Evolutionary conservation across 1,139 yeast genomes (phyloP).

Genomic region (Candida sp.): DNA sequence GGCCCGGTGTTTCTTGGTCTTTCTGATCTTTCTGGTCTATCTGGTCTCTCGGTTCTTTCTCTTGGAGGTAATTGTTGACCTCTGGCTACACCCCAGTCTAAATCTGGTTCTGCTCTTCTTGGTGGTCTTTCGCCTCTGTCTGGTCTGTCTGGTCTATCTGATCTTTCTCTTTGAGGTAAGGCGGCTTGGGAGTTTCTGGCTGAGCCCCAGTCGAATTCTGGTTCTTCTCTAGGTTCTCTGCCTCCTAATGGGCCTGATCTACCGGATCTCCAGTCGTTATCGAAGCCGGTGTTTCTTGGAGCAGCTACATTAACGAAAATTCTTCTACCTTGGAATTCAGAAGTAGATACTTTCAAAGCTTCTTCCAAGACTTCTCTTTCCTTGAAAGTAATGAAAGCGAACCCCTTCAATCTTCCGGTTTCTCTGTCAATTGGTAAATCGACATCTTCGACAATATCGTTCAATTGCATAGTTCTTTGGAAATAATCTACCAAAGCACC

Average conservation of each 20-base stretch:
- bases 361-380: conserved; percentile 66
- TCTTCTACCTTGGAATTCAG: conserved; percentile 70
- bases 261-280: conserved; percentile 43
- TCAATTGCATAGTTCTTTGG: conserved; percentile 53
- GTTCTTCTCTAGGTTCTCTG: conserved; percentile 42
- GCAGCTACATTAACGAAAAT: conserved; percentile 90
- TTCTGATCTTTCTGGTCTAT: conserved; percentile 15
- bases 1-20: conserved; percentile 42
- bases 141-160: conserved; percentile 25
- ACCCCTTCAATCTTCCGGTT: conserved; percentile 71
- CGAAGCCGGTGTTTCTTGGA: conserved; percentile 49
- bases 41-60: conserved; percentile 21
- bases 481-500: conserved; percentile 64
- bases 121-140: conserved; percentile 26
- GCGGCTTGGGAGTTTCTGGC: conserved; percentile 30
- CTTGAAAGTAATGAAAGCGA: conserved; percentile 80
- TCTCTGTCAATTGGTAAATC: conserved; percentile 67
- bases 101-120: conserved; percentile 47
- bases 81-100: conserved; percentile 57
- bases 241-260: conserved; percentile 38
- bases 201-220: conserved; percentile 57
- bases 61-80: conserved; percentile 18
- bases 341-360: conserved; percentile 62
- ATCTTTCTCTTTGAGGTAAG: conserved; percentile 40
- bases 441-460: conserved; percentile 53